Conservation (phyloP, 352 stramenopile genomes). For the Sclerospora graminicola region DNA sequence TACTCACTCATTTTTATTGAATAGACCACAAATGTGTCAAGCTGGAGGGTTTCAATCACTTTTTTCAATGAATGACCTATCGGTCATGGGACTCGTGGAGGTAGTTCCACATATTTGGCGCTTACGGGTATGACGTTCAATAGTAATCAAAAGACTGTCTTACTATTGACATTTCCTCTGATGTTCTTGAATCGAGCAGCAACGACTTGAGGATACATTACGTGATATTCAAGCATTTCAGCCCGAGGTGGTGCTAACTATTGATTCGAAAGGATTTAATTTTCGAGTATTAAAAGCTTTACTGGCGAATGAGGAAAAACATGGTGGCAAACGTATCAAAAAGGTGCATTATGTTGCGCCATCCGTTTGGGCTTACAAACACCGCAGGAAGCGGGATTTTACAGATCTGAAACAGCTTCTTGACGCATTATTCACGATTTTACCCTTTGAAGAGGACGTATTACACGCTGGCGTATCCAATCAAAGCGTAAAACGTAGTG, state of each 20-base stretch:
- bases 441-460: slow-evolving; percentile 55
- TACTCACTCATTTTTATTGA: background rate
- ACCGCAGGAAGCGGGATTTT: slow-evolving; percentile 30
- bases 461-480: slow-evolving; percentile 16
- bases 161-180: too few species aligned
- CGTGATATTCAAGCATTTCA: slow-evolving; percentile 36
- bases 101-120: slow-evolving; percentile 47
- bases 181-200: slow-evolving; percentile 18
- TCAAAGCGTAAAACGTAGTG: background rate
- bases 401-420: slow-evolving; percentile 28
- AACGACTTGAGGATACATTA: slow-evolving; percentile 37
- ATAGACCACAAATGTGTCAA: slow-evolving; percentile 38
- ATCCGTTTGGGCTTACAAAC: slow-evolving; percentile 65
- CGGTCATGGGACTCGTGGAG: slow-evolving; percentile 65
- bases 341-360: slow-evolving; percentile 73
- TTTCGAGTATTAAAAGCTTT: slow-evolving; percentile 50
- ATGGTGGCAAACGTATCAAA: slow-evolving; percentile 10
- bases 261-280: slow-evolving; percentile 73
- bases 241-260: slow-evolving; percentile 59
- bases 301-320: slow-evolving; percentile 5
- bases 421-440: slow-evolving; percentile 56
- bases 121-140: slow-evolving; percentile 22
- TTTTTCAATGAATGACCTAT: slow-evolving; percentile 64
- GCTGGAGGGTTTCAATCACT: slow-evolving; percentile 43
- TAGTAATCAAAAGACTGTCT: background rate